These are phyloP conservation scores for Pleochaeta shiraiana DNA, from an alignment of 2,329 filamentous ascomycete species.

Conservation along the genomic window DNA sequence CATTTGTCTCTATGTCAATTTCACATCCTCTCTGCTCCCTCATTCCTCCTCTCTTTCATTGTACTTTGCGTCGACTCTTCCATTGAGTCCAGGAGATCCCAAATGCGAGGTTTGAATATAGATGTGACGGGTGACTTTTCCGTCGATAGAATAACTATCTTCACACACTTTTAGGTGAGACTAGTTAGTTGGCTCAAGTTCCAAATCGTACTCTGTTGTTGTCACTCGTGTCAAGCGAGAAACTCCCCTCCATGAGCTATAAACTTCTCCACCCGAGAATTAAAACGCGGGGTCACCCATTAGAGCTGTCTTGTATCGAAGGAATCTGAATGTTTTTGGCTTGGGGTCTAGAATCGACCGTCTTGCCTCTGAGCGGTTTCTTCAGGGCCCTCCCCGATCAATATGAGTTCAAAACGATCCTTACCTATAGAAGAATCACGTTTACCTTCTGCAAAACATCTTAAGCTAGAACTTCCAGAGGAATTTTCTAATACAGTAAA, in stretches of 20 bases:
- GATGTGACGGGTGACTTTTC: too few species aligned
- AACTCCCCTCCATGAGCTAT: background rate
- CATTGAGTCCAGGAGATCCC: too few species aligned
- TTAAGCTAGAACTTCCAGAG: constrained; percentile 15
- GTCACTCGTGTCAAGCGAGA: background rate
- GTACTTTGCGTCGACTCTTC: too few species aligned
- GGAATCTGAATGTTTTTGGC: background rate
- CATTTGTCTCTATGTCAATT: too few species aligned
- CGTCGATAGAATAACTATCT: too few species aligned
- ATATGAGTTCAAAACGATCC: constrained; percentile 15
- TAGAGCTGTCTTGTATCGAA: background rate
- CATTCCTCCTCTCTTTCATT: too few species aligned
- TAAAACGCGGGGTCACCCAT: background rate
- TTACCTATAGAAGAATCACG: constrained; percentile 9
- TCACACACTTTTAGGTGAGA: too few species aligned
- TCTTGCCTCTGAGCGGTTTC: too few species aligned
- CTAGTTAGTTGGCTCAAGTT: too few species aligned
- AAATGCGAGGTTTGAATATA: too few species aligned
- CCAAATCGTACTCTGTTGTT: too few species aligned
- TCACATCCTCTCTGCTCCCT: too few species aligned
- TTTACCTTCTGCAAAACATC: constrained; percentile 11
- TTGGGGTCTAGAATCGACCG: constrained; percentile 5
- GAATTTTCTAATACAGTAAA: constrained; percentile 23
- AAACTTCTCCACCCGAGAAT: background rate
- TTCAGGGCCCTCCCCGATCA: constrained; percentile 8